Percentiles rank a stretch among this genome's conserved stretches.
Conservation (phyloP, 345 rosid genomes). For the Citrus maxima region DNA sequence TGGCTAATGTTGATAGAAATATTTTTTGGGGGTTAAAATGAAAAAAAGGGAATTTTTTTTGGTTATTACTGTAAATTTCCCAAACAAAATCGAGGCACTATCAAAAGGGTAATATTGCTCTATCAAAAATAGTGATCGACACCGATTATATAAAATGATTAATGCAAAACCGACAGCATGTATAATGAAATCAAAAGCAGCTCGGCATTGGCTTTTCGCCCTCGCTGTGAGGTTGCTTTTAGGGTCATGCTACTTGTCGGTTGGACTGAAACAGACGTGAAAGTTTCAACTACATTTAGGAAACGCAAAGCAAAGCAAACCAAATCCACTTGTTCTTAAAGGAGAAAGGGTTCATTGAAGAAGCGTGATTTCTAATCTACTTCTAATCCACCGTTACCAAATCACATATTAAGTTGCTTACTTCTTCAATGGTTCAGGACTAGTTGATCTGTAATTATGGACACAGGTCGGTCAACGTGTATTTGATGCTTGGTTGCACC, state of each 20-base stretch:
- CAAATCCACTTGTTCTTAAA: background rate
- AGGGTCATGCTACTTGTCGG: conserved; percentile 7
- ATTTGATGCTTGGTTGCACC: no score
- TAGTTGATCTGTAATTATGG: background rate
- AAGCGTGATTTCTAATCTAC: conserved; percentile 1
- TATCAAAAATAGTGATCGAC: background rate
- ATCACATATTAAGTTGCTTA: background rate
- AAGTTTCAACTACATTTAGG: background rate
- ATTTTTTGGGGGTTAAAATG: no score
- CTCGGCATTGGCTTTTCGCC: background rate
- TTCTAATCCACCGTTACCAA: background rate
- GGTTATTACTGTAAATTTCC: no score
- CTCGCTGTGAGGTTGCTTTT: background rate
- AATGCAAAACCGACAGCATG: no score
- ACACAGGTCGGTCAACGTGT: background rate
- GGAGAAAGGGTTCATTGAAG: no score
- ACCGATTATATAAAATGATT: no score
- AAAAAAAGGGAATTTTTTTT: no score
- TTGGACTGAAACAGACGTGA: conserved; percentile 9
- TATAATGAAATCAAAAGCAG: background rate
- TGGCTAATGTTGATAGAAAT: no score
- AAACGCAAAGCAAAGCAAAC: conserved; percentile 7
- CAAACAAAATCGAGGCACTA: background rate
- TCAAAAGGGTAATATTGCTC: background rate
- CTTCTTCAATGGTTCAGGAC: background rate